Evolutionary conservation across 768 basidiomycete genomes (phyloP), one percentile per base, ranked within the genome.

Genomic region (Suillus weaverae): DNA sequence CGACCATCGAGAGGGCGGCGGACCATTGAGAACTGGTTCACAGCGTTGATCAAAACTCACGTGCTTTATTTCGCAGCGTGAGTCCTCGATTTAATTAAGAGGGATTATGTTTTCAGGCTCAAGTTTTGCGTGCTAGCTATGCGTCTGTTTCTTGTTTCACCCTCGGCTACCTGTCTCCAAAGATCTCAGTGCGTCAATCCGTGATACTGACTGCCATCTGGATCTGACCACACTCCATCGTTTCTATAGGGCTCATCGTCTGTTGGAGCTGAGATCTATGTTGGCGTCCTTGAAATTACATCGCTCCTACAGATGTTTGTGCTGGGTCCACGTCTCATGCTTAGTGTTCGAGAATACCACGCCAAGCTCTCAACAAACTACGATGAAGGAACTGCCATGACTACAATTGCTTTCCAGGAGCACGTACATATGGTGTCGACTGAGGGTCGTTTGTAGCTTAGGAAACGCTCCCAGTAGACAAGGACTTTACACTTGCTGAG

Each of bases 71-170:
- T 26, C 5, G 55, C 36, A 57, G 32, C 36, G 55, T 57, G n/a
- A 57, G 55, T 22, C 38, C 16, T 36, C 22, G 7, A 3, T 57
- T 57, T 55, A n/a, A 9, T 57, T 55, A n/a, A 9, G 18, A 38
- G 16, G 1, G 8, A 38, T 57, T 16, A 36, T 22, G 1, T 38
- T 56, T 57, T 16, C 33, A 16, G 4, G 5, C 36, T 57, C 22
- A 57, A 38, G 22, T 26, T 26, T 14, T 18, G 16, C 22, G 13
- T 38, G 55, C 36, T 18, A 57, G 55, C 7, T 38, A 57, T 16
- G 55, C 55, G 9, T 14, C 36, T 57, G 55, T 57, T 38, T 57
- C 55, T 57, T 57, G 55, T 3, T 57, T 57, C 55, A 57, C 36
- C 22, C 55, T 57, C 14, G 55, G 55, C 14, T 57, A 26, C 14